A percentile compares a stretch with the other conserved stretches of the same genome.
These are phyloP conservation scores for Pseudogymnoascus sp. DNA, from an alignment of 2,329 filamentous ascomycete genomes.

Conservation along the genomic window DNA sequence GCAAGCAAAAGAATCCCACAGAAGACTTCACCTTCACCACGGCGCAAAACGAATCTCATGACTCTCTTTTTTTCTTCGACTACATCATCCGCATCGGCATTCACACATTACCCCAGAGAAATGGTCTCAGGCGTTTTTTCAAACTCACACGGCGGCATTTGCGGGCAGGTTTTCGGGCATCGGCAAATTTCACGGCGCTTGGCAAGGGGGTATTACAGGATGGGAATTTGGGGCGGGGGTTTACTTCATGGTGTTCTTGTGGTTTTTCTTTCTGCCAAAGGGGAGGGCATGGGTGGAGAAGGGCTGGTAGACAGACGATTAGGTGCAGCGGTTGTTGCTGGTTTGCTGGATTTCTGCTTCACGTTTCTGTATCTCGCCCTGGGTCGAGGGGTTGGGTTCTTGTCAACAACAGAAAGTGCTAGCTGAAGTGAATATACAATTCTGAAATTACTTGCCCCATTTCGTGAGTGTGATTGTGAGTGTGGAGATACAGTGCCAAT, in stretches of 20 bases:
- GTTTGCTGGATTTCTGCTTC: not conserved
- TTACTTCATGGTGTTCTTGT: not conserved
- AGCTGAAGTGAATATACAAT: slow-evolving; percentile 4
- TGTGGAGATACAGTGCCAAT: not conserved
- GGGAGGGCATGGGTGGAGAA: not conserved
- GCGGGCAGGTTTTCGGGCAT: not conserved
- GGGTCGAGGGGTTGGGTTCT: not conserved
- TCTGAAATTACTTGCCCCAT: not conserved
- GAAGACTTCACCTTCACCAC: not conserved
- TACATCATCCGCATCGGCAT: slow-evolving; percentile 1
- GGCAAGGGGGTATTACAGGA: not conserved
- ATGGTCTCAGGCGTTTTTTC: slow-evolving; percentile 4
- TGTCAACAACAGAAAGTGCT: not conserved
- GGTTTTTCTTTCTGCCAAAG: not conserved
- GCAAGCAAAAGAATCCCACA: not conserved
- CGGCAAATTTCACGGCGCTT: not conserved
- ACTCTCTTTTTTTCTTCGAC: not conserved
- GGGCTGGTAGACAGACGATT: not conserved
- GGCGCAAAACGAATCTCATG: not conserved
- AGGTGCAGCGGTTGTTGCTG: not conserved
- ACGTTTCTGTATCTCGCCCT: not conserved
- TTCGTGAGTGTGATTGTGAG: not conserved
- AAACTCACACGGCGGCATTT: not conserved
- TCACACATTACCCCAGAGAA: slow-evolving; percentile 2
- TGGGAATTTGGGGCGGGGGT: not conserved